phyloP scores from a whole-genome alignment of 2,329 filamentous ascomycete genomes.

The Colletotrichum chrysophilum region DNA sequence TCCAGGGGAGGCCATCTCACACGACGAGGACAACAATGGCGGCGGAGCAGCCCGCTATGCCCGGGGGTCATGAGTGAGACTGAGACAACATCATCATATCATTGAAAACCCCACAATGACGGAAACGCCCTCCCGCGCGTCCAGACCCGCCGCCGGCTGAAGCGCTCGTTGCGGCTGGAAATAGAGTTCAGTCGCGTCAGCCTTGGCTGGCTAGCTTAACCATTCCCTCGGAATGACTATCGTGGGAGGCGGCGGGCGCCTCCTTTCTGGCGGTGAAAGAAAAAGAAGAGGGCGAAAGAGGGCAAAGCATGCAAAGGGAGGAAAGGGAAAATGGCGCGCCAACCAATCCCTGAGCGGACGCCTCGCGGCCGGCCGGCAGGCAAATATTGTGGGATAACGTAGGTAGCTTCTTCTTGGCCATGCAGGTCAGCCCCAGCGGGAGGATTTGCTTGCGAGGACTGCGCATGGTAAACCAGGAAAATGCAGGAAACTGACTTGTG shows the following conservation, averaged over 20 bases:
- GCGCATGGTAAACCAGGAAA: not conserved
- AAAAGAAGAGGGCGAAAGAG: not conserved
- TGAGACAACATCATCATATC: not conserved
- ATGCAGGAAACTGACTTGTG: not conserved
- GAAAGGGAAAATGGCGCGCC: not conserved
- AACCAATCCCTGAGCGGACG: not conserved
- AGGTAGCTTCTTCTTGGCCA: not conserved
- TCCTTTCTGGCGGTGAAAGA: conserved; percentile 11
- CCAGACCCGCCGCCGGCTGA: not conserved
- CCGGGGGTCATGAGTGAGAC: not conserved
- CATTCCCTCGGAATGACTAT: conserved; percentile 9
- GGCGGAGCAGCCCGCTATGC: not conserved
- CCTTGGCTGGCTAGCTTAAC: conserved; percentile 13
- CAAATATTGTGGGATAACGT: not conserved
- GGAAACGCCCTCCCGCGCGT: not conserved
- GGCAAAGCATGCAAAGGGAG: not conserved
- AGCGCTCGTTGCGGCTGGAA: not conserved
- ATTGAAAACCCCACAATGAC: not conserved
- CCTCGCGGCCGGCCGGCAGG: not conserved
- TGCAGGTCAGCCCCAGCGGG: not conserved
- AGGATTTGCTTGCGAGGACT: not conserved
- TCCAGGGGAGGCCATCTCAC: not conserved
- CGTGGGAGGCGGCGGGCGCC: not conserved
- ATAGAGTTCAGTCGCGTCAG: not conserved
- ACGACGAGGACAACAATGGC: not conserved